A percentile compares a stretch with the other conserved stretches of the same genome.
Conservation (phyloP, 768 basidiomycete species). For the Lentinula boryana region DNA sequence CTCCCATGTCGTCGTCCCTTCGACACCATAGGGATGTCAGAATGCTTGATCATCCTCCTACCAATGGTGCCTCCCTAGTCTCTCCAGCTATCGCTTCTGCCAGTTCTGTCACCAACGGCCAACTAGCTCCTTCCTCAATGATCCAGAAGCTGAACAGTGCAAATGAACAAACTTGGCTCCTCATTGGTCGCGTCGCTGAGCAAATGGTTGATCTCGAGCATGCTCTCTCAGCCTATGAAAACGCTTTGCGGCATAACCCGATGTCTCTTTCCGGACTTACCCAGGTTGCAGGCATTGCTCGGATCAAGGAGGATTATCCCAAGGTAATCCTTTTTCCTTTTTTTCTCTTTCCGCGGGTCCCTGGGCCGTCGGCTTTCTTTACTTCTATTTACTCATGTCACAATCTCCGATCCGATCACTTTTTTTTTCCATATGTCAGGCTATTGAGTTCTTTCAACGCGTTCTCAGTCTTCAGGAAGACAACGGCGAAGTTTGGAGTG, state of each 20-base stretch:
- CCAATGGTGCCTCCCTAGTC: conserved; percentile 16
- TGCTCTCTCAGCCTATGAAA: conserved; percentile 90
- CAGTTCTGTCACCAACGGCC: conserved; percentile 12
- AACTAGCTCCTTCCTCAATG: conserved; percentile 33
- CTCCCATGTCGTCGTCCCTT: conserved; percentile 44
- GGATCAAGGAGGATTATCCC: conserved; percentile 96
- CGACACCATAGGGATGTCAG: conserved; percentile 64
- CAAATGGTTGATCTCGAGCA: conserved; percentile 93
- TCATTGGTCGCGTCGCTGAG: conserved; percentile 95
- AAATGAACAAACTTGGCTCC: conserved; percentile 93
- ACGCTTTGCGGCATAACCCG: conserved; percentile 92
- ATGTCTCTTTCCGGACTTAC: conserved; percentile 85
- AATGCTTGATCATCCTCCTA: conserved; percentile 51
- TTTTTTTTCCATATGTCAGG: conserved; percentile 44
- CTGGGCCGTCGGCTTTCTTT: conserved; percentile 20
- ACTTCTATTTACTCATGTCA: conserved; percentile 17
- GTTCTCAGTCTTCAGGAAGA: conserved; percentile 87
- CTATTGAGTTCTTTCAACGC: conserved; percentile 94
- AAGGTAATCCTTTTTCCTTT: conserved; percentile 58
- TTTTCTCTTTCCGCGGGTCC: conserved; percentile 20
- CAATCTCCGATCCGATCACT: conserved; percentile 20
- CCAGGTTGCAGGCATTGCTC: conserved; percentile 92
- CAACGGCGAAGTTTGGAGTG: conserved; percentile 98
- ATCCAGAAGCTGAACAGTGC: conserved; percentile 77
- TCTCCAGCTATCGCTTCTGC: conserved; percentile 1